These are phyloP conservation scores for Acanthamoeba sp. DNA, from an alignment of 208 protist genomes.

Conservation along the genomic window DNA sequence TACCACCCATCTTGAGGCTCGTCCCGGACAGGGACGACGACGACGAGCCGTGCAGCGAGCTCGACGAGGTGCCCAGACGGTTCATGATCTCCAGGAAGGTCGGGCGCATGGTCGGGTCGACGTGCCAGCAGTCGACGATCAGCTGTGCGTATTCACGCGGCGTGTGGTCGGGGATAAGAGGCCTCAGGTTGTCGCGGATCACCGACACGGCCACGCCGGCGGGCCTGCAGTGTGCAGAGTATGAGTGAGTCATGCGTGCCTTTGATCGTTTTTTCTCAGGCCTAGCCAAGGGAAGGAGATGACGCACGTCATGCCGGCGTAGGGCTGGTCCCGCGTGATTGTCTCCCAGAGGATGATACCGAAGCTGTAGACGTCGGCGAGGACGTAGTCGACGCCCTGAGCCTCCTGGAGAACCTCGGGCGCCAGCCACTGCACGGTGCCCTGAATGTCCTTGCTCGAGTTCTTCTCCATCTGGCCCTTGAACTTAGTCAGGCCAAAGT, in stretches of 20 bases:
- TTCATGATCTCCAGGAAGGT: conserved; percentile 19
- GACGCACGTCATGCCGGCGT: conserved; percentile 33
- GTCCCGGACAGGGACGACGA: neutral
- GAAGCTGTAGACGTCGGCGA: conserved; percentile 27
- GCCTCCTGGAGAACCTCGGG: conserved; percentile 13
- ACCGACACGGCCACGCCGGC: neutral
- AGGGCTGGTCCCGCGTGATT: conserved; percentile 5
- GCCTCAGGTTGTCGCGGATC: conserved; percentile 3
- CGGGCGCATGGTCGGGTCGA: neutral
- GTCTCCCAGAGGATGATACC: conserved; percentile 15
- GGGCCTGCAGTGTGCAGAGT: neutral
- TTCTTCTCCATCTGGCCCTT: conserved; percentile 29
- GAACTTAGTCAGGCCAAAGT: conserved; percentile 48
- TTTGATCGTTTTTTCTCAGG: neutral
- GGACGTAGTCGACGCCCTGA: neutral
- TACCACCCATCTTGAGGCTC: neutral
- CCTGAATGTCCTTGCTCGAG: neutral
- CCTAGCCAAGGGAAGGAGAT: neutral
- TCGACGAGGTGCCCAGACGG: neutral
- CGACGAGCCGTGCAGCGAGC: neutral
- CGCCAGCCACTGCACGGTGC: conserved; percentile 1
- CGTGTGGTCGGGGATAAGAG: neutral
- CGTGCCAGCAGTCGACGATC: neutral
- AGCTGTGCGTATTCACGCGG: neutral
- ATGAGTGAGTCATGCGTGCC: neutral